Base-by-base conservation (phyloP, 179 eudicot genomes). In the Vitellaria paradoxa region DNA sequence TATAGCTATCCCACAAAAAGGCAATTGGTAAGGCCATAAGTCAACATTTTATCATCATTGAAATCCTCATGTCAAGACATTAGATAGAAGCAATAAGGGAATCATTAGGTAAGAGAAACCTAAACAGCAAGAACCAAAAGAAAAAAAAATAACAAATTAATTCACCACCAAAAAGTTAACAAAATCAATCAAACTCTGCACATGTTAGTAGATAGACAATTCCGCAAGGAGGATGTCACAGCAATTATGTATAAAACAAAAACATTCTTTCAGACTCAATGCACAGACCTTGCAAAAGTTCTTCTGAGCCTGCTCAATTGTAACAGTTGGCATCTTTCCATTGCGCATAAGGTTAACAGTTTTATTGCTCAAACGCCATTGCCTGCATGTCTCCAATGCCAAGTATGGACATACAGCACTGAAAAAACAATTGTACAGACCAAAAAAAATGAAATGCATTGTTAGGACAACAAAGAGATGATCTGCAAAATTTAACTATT, bases 301-400 rank as follows among this genome's bases (percentile, higher is more conserved):
- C 89, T 94, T 96, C 82, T 96, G 99, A 66, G 97, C 99, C 84
- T 96, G 98, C 83, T 96, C 99, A 81, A 96, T 96, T 42, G 99
- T 94, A 79, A 96, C 99, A 68, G 96, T 94, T 15, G 97, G 98
- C 93, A 96, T 96, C 81, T 96, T 96, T 64, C 99, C 99, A 76
- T 93, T 87, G 63, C 98, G 90, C 99, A 96, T 96, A 87, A 96
- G 83, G 82, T 91, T 96, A 80, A 94, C 94, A 69, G 99, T 96
- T 87, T 94, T 96, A 72, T 57, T 96, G 90, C 99, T 96, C 80
- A 96, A 82, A 77, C 99, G 93, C 99, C 99, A 96, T 82, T 94
- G 99, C 23, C 99, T 88, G 79, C 98, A 92, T 73, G 99, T 96
- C 88, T 96, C 99, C 78, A 96, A 79, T 23, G 98, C 99, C 90